These are phyloP conservation scores for Arthrinium phaeospermum DNA, from an alignment of 2,329 filamentous ascomycete species.

Conservation along the genomic window DNA sequence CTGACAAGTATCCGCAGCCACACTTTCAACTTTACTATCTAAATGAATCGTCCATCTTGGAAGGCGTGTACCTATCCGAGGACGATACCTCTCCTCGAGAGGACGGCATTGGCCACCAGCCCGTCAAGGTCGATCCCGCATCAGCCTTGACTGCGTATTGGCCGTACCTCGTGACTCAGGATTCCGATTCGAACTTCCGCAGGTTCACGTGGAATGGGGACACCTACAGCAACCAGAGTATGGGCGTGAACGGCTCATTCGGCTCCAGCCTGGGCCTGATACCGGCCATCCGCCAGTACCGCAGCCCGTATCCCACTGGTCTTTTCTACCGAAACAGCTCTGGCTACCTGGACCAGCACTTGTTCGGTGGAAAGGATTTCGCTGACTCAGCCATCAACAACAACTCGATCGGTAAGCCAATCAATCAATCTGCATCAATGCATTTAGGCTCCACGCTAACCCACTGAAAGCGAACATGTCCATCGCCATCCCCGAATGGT, in stretches of 20 bases:
- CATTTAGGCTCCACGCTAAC: background rate
- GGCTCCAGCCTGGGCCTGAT: background rate
- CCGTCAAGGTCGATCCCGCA: constrained; percentile 21
- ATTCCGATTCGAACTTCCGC: constrained; percentile 25
- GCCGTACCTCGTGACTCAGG: constrained; percentile 28
- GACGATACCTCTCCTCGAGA: constrained; percentile 27
- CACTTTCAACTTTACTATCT: constrained; percentile 29
- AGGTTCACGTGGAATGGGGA: constrained; percentile 23
- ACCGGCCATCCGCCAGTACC: constrained; percentile 17
- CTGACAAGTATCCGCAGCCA: constrained; percentile 9
- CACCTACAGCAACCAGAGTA: constrained; percentile 26
- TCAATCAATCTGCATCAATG: no score
- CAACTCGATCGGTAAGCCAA: background rate
- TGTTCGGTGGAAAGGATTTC: constrained; percentile 17
- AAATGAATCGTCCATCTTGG: constrained; percentile 25
- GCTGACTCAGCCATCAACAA: background rate
- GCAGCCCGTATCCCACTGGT: constrained; percentile 9
- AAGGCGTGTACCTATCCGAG: constrained; percentile 27
- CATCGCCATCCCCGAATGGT: constrained; percentile 26
- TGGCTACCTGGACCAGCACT: constrained; percentile 13
- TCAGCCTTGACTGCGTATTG: constrained; percentile 27
- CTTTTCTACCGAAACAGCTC: constrained; percentile 18
- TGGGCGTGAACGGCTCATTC: constrained; percentile 20
- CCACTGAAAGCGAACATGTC: background rate
- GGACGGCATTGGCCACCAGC: constrained; percentile 25